Base-by-base conservation (phyloP, 331 rosid species). In the Pyracantha coccinea region DNA sequence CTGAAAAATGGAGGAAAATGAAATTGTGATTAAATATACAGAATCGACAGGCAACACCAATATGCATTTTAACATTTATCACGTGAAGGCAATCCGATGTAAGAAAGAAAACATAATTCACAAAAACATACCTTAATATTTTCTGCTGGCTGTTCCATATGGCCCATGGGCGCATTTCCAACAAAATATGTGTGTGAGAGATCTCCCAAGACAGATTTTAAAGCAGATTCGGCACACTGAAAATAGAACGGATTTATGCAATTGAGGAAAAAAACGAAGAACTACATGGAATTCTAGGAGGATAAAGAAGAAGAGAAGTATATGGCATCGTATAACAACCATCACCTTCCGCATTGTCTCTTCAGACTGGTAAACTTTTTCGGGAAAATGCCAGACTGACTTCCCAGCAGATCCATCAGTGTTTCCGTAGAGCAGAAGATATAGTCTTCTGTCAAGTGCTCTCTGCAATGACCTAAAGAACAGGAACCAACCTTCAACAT, bases 381-480 rank as follows among this genome's bases (percentile, higher is more conserved):
- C 93, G 4, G 98, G 98, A 82, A 93, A 89, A 81, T 93, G 90
- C 97, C 98, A 93, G 80, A 82, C 82, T 19, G 90, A 85, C 69
- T 93, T 79, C 71, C 80, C 86, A 4, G 86, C 80, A 64, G 81
- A 85, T 55, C 92, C 94, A 74, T 83, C 47, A 27, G 94, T 72
- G 15, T 75, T 65, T 7, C 98, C 93, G 57, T 55, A 76, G 64
- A 93, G 78, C 77, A 93, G 88, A 83, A 93, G 98, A 83, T 93
- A 93, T n/a, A 93, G 84, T 82, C 97, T 90, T 80, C 89, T 84
- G 85, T 94, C 99, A 63, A 92, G 99, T 76, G 99, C 97, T 77
- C 99, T 87, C 76, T 90, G 89, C 81, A 94, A 83, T 77, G 99
- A 92, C 90, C 99, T 92, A 72, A 68, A 50, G 72, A 66, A 66